Conservation (phyloP, 2,329 filamentous ascomycete genomes). For the Hymenoscyphus linearis region DNA sequence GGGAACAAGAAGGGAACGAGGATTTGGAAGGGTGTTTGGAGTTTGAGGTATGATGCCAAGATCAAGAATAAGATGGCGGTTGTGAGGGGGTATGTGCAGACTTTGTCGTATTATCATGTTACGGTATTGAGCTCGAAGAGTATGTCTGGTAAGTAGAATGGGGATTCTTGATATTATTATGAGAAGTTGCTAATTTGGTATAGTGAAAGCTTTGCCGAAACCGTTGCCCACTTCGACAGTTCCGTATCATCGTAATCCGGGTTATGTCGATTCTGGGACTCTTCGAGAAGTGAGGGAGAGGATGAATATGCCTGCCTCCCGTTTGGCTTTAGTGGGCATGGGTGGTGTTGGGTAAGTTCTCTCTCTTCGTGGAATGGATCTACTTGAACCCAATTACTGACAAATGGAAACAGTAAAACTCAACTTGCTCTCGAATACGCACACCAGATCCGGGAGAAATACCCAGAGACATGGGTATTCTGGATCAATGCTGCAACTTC, state of each 20-base stretch:
- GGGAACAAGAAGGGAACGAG: neutral
- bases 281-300: neutral
- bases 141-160: neutral
- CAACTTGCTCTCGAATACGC: neutral
- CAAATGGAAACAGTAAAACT: neutral
- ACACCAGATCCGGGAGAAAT: neutral
- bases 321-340: neutral
- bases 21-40: neutral
- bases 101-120: neutral
- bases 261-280: neutral
- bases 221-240: neutral
- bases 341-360: neutral
- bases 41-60: neutral
- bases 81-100: neutral
- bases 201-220: neutral
- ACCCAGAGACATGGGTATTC: neutral
- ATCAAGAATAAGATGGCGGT: neutral
- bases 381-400: neutral
- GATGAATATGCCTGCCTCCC: neutral
- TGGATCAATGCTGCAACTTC: conserved; percentile 9
- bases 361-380: neutral
- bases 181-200: neutral
- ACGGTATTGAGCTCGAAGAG: neutral
- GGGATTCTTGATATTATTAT: neutral
- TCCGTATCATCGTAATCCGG: neutral